phyloP scores from a whole-genome alignment of 768 basidiomycete species.

The Exsudoporus frostii region DNA sequence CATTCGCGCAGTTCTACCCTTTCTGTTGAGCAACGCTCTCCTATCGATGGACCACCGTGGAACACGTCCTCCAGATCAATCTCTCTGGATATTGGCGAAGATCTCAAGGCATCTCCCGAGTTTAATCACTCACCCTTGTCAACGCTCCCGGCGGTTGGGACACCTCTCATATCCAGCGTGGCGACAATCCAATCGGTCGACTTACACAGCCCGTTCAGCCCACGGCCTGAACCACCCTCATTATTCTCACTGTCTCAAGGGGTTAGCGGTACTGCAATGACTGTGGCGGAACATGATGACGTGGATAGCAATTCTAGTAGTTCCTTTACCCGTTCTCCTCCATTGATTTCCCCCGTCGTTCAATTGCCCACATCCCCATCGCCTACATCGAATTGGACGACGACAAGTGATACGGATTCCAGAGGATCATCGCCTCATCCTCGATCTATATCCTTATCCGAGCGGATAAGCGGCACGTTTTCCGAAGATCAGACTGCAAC shows the following conservation, averaged over 20 bases:
- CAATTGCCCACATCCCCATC: conserved; percentile 27
- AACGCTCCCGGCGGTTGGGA: conserved; percentile 28
- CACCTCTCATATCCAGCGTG: conserved; percentile 20
- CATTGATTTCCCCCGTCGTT: conserved; percentile 27
- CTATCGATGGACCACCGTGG: conserved; percentile 18
- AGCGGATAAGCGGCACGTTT: conserved; percentile 6
- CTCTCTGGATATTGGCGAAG: conserved; percentile 3
- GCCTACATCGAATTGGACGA: conserved; percentile 30
- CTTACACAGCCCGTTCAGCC: conserved; percentile 28
- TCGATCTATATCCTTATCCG: conserved; percentile 9
- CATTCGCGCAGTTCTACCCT: conserved; percentile 33
- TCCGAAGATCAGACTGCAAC: conserved; percentile 4
- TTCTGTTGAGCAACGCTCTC: conserved; percentile 27
- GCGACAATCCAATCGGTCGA: conserved; percentile 13
- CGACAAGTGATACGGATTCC: conserved; percentile 23
- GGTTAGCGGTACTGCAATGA: background rate
- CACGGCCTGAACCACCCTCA: conserved; percentile 22
- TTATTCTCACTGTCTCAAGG: conserved; percentile 22
- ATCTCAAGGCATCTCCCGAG: conserved; percentile 15
- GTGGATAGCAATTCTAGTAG: conserved; percentile 20
- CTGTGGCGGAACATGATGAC: conserved; percentile 10
- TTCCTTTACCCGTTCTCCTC: conserved; percentile 27
- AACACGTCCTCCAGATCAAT: conserved; percentile 4
- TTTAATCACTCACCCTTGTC: conserved; percentile 32
- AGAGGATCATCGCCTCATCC: conserved; percentile 10